Base-by-base conservation (phyloP, 2,329 filamentous ascomycete species). In the Colletotrichum shisoi region DNA sequence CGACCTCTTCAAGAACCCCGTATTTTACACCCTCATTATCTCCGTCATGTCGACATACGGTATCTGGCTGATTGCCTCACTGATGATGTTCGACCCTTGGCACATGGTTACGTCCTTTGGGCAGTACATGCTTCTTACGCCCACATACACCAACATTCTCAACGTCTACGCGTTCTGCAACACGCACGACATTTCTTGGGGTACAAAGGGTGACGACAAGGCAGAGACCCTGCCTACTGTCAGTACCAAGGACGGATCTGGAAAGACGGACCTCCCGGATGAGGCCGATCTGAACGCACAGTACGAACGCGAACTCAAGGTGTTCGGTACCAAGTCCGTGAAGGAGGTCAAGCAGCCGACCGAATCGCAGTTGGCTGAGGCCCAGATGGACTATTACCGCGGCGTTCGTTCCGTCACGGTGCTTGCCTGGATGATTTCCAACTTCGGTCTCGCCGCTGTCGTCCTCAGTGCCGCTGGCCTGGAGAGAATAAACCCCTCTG, bases 111-210 rank as follows among this genome's bases (percentile, higher is more conserved):
- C 95, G n/a, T 89, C 91, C 65, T 93, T 98, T 79, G 78, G 93
- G 56, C 95, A 98, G 85, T 99, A 99, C 78, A 89, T 98, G 73
- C 87, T 98, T 48, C 85, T 99, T 65, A 97, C 94, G 0, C 95
- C 95, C 0, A 97, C 94, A 0, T 99, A 97, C 81, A 96, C 96
- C 82, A 99, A 98, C 79, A 94, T 98, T 67, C 89, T 99, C 74
- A 99, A 98, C 83, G 95, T 99, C 64, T 99, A 98, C 79, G 94
- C 94, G 69, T 99, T 99, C 80, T 98, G 94, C 81, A 97, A 97
- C 80, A 97, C 94, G 31, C 94, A 97, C 84, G 94, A 97, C 75
- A 95, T 97, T 71, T 96, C 94, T 3, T 97, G 94, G 94, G 94
- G 94, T 74, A 99, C 95, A 48, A 99, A 98, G 79, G 95, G 95